Percentiles rank a stretch among this genome's conserved stretches.
Evolutionary conservation across 345 rosid species (phyloP).

Genomic region (Hibiscus mutabilis): DNA sequence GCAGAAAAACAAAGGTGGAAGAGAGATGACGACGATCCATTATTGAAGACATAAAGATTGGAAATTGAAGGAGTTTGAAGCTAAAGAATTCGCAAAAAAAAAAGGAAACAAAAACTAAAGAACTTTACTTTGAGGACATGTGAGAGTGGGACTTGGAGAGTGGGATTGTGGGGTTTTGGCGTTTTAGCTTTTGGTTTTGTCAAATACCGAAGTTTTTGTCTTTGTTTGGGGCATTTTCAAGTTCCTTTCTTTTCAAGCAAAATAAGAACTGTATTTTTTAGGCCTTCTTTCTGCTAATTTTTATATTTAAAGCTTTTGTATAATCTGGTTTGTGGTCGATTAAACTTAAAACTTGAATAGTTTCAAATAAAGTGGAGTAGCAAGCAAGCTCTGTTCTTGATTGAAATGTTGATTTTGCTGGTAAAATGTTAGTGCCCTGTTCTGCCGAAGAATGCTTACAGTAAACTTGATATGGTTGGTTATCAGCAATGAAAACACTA

Average conservation of each 20-base stretch:
- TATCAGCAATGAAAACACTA: no score
- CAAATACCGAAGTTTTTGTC: background rate
- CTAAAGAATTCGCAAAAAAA: background rate
- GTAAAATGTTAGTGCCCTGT: background rate
- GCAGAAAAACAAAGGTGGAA: constrained; percentile 15
- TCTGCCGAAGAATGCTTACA: background rate
- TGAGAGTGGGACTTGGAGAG: constrained; percentile 11
- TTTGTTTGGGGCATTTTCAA: background rate
- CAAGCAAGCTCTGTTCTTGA: background rate
- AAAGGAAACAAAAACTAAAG: background rate
- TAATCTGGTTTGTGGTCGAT: background rate
- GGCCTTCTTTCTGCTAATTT: background rate
- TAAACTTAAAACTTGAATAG: background rate
- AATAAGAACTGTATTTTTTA: background rate
- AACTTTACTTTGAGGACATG: constrained; percentile 26
- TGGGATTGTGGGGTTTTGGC: constrained; percentile 1
- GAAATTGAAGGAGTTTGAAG: background rate
- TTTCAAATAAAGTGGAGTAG: background rate
- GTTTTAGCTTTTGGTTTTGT: background rate
- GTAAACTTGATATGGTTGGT: no score
- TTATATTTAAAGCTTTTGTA: background rate
- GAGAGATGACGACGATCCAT: constrained; percentile 31
- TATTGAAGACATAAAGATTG: background rate
- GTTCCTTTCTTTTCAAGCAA: background rate
- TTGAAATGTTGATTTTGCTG: background rate